These are phyloP conservation scores for Daldinia vernicosa DNA, from an alignment of 495 filamentous ascomycete species.

Conservation along the genomic window DNA sequence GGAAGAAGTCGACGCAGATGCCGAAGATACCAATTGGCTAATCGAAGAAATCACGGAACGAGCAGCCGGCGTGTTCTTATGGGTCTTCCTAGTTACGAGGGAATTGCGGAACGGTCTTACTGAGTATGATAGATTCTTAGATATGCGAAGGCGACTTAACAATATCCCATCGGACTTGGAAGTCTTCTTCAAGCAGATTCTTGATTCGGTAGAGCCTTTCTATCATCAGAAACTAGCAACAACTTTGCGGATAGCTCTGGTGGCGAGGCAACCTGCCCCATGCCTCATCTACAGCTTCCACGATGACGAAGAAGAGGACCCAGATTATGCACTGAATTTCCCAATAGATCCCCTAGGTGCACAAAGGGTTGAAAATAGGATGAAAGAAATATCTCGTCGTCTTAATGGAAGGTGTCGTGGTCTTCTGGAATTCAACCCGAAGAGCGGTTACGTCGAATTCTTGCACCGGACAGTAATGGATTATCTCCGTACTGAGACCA, in stretches of 20 bases:
- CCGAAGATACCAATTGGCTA: not conserved
- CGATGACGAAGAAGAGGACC: constrained; percentile 16
- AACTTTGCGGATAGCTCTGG: constrained; percentile 13
- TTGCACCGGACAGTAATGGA: constrained; percentile 39
- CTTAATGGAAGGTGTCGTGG: constrained; percentile 29
- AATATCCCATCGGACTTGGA: constrained; percentile 46
- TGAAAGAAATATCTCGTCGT: constrained; percentile 2
- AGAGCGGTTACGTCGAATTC: constrained; percentile 17
- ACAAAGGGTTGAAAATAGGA: not conserved
- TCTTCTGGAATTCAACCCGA: constrained; percentile 13
- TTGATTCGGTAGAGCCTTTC: constrained; percentile 18
- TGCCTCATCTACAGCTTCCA: not conserved
- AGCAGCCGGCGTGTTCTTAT: constrained; percentile 54
- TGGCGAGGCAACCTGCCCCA: not conserved
- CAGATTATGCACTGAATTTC: constrained; percentile 16
- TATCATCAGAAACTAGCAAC: constrained; percentile 26
- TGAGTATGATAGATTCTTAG: constrained; percentile 40
- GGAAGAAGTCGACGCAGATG: not conserved
- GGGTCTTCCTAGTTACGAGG: constrained; percentile 52
- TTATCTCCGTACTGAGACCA: constrained; percentile 20
- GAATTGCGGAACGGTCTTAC: constrained; percentile 44
- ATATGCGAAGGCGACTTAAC: constrained; percentile 39
- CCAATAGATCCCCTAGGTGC: not conserved
- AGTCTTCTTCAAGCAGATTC: constrained; percentile 40
- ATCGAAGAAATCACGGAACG: constrained; percentile 33